phyloP scores from a whole-genome alignment of 2,329 filamentous ascomycete genomes.

The Stagonosporopsis rhizophila region DNA sequence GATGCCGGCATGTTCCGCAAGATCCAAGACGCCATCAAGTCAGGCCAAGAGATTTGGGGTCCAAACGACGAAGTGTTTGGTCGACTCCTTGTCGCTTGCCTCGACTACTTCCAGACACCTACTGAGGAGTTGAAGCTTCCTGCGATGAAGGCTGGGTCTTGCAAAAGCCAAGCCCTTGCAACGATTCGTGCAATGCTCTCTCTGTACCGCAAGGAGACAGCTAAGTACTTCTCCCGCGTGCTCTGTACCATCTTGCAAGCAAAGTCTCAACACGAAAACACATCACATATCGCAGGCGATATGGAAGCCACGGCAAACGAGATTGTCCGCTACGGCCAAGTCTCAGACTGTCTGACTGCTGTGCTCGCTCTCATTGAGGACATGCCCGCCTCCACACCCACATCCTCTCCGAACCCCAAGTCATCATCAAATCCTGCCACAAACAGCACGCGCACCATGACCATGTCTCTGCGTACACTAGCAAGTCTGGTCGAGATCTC shows the following conservation, averaged over 20 bases:
- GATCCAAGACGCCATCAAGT: conserved; percentile 75
- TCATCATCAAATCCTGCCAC: conserved; percentile 38
- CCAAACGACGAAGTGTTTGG: conserved; percentile 75
- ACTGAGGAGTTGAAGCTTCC: conserved; percentile 54
- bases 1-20: conserved; percentile 83
- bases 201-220: conserved; percentile 70
- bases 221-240: conserved; percentile 70
- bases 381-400: conserved; percentile 33
- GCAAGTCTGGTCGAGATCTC: conserved; percentile 45
- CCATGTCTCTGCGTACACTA: conserved; percentile 52
- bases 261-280: conserved; percentile 70
- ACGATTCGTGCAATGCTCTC: conserved; percentile 77
- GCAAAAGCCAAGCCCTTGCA: conserved; percentile 76
- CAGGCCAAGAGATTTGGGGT: conserved; percentile 66
- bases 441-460: conserved; percentile 43
- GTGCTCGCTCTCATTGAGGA: conserved; percentile 49
- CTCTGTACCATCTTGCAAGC: conserved; percentile 72
- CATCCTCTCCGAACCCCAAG: conserved; percentile 40
- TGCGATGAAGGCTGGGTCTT: conserved; percentile 71
- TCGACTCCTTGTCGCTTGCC: conserved; percentile 70
- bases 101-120: conserved; percentile 74
- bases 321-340: conserved; percentile 70
- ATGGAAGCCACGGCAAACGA: conserved; percentile 77
- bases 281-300: conserved; percentile 75
- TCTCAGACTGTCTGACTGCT: conserved; percentile 58